Evolutionary conservation across 2,329 filamentous ascomycete species (phyloP), one percentile per base, ranked within the genome.

Genomic region (Didymella pinodella): DNA sequence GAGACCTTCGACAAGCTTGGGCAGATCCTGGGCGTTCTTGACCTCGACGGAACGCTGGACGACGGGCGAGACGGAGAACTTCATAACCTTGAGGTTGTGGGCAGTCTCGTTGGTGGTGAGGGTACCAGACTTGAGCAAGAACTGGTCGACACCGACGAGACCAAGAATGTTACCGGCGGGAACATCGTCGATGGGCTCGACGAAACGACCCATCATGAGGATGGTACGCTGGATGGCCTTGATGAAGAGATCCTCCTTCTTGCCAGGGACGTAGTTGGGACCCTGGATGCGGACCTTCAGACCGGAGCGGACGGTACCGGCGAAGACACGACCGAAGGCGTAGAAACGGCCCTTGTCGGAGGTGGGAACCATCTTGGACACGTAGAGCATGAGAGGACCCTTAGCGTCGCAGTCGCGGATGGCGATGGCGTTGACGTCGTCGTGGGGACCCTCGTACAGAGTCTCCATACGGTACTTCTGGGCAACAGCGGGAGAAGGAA

Each of bases 11-110:
- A 99, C 95, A 63, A 99, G 90, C 90, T 99, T 99, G 83, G 95
- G 95, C 68, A 99, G 89, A 87, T 99, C 95, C 85, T 96, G 93
- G 77, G 95, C 95, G 85, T 99, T 99, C 92, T 98, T 98, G 86
- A 97, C 94, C 85, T 97, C 92, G 77, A 99, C 95, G 82, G 95
- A 97, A 74, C 94, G 94, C 85, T 91, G 94, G 71, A 99, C 95
- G 84, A 99, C 95, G 76, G 95, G 95, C 62, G 95, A 98, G 81
- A 99, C 95, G 78, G 95, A 99, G 91, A 99, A 99, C 88, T 97
- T 98, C 95, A 99, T 99, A 85, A 99, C 95, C 90, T 98, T 98
- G 78, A 99, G 85, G 90, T 99, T 99, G 90, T 99, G 95, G 80
- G 95, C 94, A 69, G 92, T 96, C 73, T 99, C 95, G 79, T 87